phyloP scores from a whole-genome alignment of 768 basidiomycete species.

The Kwoniella dendrophila region DNA sequence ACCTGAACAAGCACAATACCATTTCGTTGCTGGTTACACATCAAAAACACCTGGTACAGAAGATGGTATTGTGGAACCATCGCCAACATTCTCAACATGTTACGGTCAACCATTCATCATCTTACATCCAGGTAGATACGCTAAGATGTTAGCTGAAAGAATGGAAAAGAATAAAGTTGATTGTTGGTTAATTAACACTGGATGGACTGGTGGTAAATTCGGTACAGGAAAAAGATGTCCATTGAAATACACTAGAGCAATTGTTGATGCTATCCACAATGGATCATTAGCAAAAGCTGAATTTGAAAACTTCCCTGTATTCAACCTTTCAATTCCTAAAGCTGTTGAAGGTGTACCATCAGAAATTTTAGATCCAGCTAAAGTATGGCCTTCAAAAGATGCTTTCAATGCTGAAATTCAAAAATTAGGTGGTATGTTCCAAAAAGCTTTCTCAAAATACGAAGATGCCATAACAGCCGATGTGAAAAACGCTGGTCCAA shows the following conservation, averaged over 20 bases:
- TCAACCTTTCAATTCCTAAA: constrained; percentile 83
- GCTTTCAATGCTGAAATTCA: constrained; percentile 85
- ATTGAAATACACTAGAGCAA: constrained; percentile 90
- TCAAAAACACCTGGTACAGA: constrained; percentile 97
- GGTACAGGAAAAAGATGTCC: constrained; percentile 93
- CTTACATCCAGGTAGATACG: constrained; percentile 92
- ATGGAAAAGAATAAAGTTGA: constrained; percentile 86
- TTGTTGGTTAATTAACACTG: constrained; percentile 99
- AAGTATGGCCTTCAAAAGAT: constrained; percentile 86
- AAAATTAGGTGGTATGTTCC: constrained; percentile 91
- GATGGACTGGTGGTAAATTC: constrained; percentile 81
- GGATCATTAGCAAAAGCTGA: constrained; percentile 85
- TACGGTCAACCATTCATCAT: constrained; percentile 99
- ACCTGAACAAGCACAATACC: constrained; percentile 93
- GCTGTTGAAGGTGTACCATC: constrained; percentile 80
- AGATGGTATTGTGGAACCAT: constrained; percentile 95
- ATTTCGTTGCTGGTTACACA: constrained; percentile 93
- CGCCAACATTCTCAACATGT: constrained; percentile 98
- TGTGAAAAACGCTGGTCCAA: constrained; percentile 80
- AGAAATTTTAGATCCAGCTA: constrained; percentile 82
- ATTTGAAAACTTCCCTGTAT: constrained; percentile 77
- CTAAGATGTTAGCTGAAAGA: constrained; percentile 91
- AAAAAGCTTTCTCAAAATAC: constrained; percentile 88
- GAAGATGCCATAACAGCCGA: constrained; percentile 79
- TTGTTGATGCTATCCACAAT: constrained; percentile 95